Evolutionary conservation across 768 basidiomycete species (phyloP).

Genomic region (Cyathus striatus): DNA sequence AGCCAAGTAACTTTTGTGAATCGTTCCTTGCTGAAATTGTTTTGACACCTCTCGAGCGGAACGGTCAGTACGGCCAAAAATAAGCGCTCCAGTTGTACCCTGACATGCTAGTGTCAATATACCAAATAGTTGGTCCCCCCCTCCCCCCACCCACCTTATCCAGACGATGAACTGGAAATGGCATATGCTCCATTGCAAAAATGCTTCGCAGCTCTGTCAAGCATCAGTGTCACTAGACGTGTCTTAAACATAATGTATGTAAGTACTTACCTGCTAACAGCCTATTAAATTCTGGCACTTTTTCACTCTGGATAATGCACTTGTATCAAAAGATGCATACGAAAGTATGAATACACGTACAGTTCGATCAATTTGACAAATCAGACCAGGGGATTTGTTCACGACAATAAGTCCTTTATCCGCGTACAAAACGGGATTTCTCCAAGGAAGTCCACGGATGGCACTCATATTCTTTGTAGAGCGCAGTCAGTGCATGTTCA

Average conservation of each 20-base stretch:
- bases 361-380: constrained; percentile 8
- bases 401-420: constrained; percentile 8
- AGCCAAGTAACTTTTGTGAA: constrained; percentile 61
- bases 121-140: neutral
- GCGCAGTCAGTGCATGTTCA: too few relatives aligned
- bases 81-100: constrained; percentile 59
- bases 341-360: neutral
- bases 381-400: constrained; percentile 10
- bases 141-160: constrained; percentile 44
- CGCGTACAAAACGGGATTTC: constrained; percentile 6
- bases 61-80: constrained; percentile 42
- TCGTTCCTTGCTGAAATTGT: constrained; percentile 44
- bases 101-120: constrained; percentile 14
- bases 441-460: too few relatives aligned
- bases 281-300: neutral
- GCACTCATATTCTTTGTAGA: too few relatives aligned
- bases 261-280: neutral
- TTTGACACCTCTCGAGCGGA: constrained; percentile 43
- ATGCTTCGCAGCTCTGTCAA: constrained; percentile 18
- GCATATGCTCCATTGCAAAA: constrained; percentile 27
- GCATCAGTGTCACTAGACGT: neutral
- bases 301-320: constrained; percentile 1
- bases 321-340: constrained; percentile 1
- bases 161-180: constrained; percentile 55
- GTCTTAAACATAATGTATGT: neutral